phyloP scores from a whole-genome alignment of 805 yeast genomes.

The Wickerhamia fluorescens region DNA sequence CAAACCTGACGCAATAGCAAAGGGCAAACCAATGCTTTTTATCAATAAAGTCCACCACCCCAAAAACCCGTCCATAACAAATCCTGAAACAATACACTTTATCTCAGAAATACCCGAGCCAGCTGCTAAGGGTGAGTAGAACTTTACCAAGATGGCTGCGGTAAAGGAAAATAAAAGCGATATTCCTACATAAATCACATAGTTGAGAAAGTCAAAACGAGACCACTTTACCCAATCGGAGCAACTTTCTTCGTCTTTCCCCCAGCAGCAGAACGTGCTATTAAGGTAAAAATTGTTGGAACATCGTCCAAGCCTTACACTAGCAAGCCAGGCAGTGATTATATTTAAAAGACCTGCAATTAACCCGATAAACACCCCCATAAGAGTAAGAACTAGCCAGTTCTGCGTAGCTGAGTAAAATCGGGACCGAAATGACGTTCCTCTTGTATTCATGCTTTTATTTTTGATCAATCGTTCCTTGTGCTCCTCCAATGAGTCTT shows the following conservation, averaged over 20 bases:
- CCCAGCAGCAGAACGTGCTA: constrained; percentile 78
- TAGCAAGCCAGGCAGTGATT: constrained; percentile 80
- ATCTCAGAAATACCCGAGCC: constrained; percentile 98
- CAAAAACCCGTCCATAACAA: constrained; percentile 69
- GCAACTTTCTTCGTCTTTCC: constrained; percentile 44
- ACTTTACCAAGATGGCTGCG: constrained; percentile 64
- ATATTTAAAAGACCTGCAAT: constrained; percentile 80
- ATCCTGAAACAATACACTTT: constrained; percentile 90
- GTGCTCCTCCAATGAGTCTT: constrained; percentile 50
- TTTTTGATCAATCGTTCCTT: constrained; percentile 18
- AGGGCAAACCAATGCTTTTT: constrained; percentile 75
- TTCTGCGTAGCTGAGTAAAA: constrained; percentile 38
- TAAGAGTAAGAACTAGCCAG: constrained; percentile 69
- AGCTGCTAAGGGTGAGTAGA: constrained; percentile 83
- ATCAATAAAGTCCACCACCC: constrained; percentile 65
- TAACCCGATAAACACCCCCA: constrained; percentile 73
- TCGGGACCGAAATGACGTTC: constrained; percentile 15
- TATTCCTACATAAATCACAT: constrained; percentile 49
- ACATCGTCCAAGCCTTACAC: constrained; percentile 76
- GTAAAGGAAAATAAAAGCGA: constrained; percentile 56
- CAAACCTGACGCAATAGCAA: constrained; percentile 88
- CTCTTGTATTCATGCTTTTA: constrained; percentile 6
- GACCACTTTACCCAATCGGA: constrained; percentile 69
- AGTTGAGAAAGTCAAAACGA: constrained; percentile 35
- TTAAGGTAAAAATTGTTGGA: constrained; percentile 60